Conservation (phyloP, 2,329 filamentous ascomycete species). For the Orbilia brochopaga region DNA sequence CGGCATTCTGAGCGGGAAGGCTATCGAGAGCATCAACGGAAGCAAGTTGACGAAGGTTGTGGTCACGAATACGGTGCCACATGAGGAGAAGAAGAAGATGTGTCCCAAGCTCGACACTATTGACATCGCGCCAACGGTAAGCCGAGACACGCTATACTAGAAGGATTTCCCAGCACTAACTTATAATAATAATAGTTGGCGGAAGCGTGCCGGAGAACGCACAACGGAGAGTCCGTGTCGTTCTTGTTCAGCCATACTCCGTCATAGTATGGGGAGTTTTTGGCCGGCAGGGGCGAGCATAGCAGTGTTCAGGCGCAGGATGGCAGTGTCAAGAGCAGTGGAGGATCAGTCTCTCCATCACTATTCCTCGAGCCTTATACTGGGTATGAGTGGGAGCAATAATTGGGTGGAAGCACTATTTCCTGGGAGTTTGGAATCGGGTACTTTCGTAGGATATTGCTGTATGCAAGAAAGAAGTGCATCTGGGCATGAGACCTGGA, state of each 20-base stretch:
- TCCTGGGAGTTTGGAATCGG: background rate
- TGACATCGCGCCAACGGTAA: slow-evolving; percentile 78
- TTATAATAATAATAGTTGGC: slow-evolving; percentile 61
- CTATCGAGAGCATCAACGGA: slow-evolving; percentile 82
- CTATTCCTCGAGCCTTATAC: no score
- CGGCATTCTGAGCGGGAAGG: slow-evolving; percentile 85
- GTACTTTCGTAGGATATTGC: no score
- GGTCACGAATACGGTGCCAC: slow-evolving; percentile 86
- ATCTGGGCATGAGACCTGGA: background rate
- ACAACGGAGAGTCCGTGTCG: slow-evolving; percentile 71
- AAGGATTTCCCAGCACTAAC: background rate
- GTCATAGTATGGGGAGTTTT: slow-evolving; percentile 56
- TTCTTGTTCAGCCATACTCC: slow-evolving; percentile 73
- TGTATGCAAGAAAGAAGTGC: no score
- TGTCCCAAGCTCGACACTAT: slow-evolving; percentile 87
- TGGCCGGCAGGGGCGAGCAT: slow-evolving; percentile 7
- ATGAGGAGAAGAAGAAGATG: slow-evolving; percentile 77
- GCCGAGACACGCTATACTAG: slow-evolving; percentile 9
- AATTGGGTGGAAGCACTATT: background rate
- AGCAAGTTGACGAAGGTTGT: slow-evolving; percentile 79
- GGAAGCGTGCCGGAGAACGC: slow-evolving; percentile 73
- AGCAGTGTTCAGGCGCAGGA: slow-evolving; percentile 19
- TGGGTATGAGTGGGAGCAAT: no score
- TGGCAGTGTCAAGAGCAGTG: slow-evolving; percentile 3
- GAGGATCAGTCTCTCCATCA: background rate